A percentile compares a stretch with the other conserved stretches of the same genome.
Evolutionary conservation across 202 grass and related monocot genomes (phyloP).

Genomic region (Sporobolus alterniflorus): DNA sequence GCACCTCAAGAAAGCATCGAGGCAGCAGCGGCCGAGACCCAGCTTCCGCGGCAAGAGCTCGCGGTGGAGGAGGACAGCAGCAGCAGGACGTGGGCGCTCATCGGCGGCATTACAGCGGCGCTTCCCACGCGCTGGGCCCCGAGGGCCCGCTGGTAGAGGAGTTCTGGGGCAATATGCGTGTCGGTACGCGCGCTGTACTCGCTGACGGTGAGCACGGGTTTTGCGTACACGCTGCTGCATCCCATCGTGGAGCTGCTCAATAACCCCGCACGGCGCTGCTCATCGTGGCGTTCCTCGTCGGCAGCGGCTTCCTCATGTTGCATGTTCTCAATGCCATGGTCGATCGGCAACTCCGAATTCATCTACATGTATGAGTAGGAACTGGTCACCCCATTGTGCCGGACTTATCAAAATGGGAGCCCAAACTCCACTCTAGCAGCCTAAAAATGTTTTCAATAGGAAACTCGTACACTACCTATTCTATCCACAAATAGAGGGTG

Average conservation of each 20-base stretch:
- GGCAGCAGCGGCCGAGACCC: not conserved
- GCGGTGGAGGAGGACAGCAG: not conserved
- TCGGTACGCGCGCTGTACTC: slow-evolving; percentile 75
- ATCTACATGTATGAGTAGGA: slow-evolving; percentile 68
- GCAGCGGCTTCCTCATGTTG: slow-evolving; percentile 65
- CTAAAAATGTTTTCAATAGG: no score
- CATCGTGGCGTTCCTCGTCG: slow-evolving; percentile 58
- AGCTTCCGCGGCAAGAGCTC: not conserved
- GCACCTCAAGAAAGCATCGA: not conserved
- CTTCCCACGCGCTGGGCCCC: slow-evolving; percentile 81
- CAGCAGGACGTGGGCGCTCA: slow-evolving; percentile 48
- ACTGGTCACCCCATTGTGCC: no score
- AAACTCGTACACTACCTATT: no score
- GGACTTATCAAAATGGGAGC: no score
- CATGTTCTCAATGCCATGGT: slow-evolving; percentile 95
- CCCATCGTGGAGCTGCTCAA: slow-evolving; percentile 85
- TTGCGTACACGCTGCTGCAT: slow-evolving; percentile 67
- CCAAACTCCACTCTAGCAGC: no score
- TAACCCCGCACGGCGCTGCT: slow-evolving; percentile 84
- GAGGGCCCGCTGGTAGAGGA: slow-evolving; percentile 90
- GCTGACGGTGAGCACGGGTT: slow-evolving; percentile 89
- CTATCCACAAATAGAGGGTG: no score
- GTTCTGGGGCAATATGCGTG: slow-evolving; percentile 99
- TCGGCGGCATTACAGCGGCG: slow-evolving; percentile 72
- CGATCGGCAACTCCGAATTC: slow-evolving; percentile 91